Evolutionary conservation across 148 eudicot species (phyloP), one percentile per base, ranked within the genome.

Genomic region (Silene uniflora): DNA sequence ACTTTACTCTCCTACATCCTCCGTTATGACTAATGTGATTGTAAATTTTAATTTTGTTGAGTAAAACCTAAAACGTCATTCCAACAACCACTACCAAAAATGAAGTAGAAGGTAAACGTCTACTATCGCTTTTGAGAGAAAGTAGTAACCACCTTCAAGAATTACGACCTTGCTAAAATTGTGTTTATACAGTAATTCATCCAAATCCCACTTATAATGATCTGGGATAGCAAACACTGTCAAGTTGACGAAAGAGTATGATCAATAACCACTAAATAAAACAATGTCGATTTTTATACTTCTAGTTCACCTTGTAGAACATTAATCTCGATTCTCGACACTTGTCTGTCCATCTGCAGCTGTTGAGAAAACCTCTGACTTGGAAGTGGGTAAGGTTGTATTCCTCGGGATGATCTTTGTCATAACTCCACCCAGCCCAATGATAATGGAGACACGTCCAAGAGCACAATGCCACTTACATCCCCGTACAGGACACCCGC

Each of bases 291-390:
- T n/a, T n/a, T n/a, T n/a, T n/a, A n/a, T n/a, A n/a, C n/a, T n/a
- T n/a, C n/a, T n/a, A n/a, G n/a, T 76, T 93, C 97, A 35, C 98
- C 98, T 77, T 93, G 98, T 69, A 93, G 97, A 60, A 93, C 97
- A 78, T 87, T 93, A 65, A 93, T 90, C 80, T 93, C n/a, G n/a
- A n/a, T n/a, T n/a, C n/a, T n/a, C 98, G 4, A 93, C 98, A 79
- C 98, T 93, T 2, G 98, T 93, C 83, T 93, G 97, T 63, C 98
- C 98, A 85, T 93, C 98, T 32, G 98, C 98, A 72, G 98, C 97
- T 17, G 98, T 93, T 22, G 98, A 93, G 90, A 93, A 93, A 27
- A 93, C 98, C 76, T 93, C 97, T 17, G 97, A 93, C 79, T 93
- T 93, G 62, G 98, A 93, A 18, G 98, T 91, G 71, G 98, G 98